Evolutionary conservation across 805 yeast genomes (phyloP), one percentile per base, ranked within the genome.

Genomic region (Yamadazyma scolyti): DNA sequence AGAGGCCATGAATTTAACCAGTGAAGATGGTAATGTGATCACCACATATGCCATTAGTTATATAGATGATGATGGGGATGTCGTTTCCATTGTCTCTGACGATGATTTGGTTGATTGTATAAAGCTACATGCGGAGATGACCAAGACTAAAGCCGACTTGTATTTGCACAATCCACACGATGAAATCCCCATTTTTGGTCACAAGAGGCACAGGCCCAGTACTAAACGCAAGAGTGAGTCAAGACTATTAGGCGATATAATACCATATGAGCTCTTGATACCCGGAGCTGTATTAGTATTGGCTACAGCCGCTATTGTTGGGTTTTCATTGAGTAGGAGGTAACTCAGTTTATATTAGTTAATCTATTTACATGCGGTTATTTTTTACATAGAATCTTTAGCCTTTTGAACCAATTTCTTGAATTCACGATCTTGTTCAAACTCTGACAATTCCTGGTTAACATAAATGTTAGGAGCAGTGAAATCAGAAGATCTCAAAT

Each of bases 41-140:
- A 34, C 33, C 3, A 31, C 7, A 12, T 80, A 77, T 54, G 87
- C 86, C 0, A 72, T 86, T 31, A 79, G 88, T 34, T 86, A 86
- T 43, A 52, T 79, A 18, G 96, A 87, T 47, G 95, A 86, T 47
- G 95, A 87, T 47, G 82, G 84, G 9, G 96, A 87, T 50, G 60
- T 81, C 9, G 84, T 87, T 15, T 78, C 86, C 1, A 75, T 87
- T 22, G 82, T 93, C 0, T 71, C 82, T 3, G 82, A 81, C 46
- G 72, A 71, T 45, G 96, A 87, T 49, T 67, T 87, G 35, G 48
- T 64, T 13, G 95, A 86, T 42, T 85, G 95, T 50, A 76, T 82
- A n/a, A 54, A 57, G 30, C 68, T 81, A 24, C 68, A 80, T 42
- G 62, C 61, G 31, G 62, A 56, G 31, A 48, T 72, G 19, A 61